Evolutionary conservation across 306 rosid species (phyloP).

Genomic region (Parietaria judaica): DNA sequence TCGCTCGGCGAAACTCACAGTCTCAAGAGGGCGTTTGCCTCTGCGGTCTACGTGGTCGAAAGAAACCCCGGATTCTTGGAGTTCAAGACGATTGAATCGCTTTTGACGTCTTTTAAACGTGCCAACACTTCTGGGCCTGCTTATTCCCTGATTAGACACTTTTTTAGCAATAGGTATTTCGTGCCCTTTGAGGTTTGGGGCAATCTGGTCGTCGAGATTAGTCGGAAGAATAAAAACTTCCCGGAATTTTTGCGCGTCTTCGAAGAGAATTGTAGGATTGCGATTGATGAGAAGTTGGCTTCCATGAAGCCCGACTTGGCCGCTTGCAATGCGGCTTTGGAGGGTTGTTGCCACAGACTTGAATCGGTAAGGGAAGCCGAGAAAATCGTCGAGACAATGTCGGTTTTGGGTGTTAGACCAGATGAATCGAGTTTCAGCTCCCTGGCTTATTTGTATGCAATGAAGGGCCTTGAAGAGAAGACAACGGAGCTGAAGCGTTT

Average conservation of each 20-base stretch:
- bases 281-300: slow-evolving; percentile 57
- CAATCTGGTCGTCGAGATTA: slow-evolving; percentile 47
- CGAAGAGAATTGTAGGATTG: slow-evolving; percentile 67
- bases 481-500: slow-evolving; percentile 50
- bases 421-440: slow-evolving; percentile 67
- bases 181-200: slow-evolving; percentile 72
- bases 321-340: slow-evolving; percentile 81
- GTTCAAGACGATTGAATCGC: slow-evolving; percentile 33
- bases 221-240: slow-evolving; percentile 44
- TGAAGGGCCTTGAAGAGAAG: slow-evolving; percentile 59
- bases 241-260: slow-evolving; percentile 51
- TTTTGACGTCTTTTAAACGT: slow-evolving; percentile 50
- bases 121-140: slow-evolving; percentile 78
- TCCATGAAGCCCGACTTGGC: slow-evolving; percentile 64
- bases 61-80: slow-evolving; percentile 45
- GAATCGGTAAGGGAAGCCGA: slow-evolving; percentile 66
- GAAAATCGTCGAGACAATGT: slow-evolving; percentile 59
- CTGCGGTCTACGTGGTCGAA: slow-evolving; percentile 48
- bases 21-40: slow-evolving; percentile 80
- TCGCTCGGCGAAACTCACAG: slow-evolving; percentile 55
- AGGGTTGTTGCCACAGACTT: slow-evolving; percentile 67
- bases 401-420: slow-evolving; percentile 49
- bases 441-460: slow-evolving; percentile 81
- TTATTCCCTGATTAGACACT: slow-evolving; percentile 54
- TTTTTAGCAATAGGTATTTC: slow-evolving; percentile 63